Base-by-base conservation (phyloP, 2,329 filamentous ascomycete species). In the Geosmithia putterillii region DNA sequence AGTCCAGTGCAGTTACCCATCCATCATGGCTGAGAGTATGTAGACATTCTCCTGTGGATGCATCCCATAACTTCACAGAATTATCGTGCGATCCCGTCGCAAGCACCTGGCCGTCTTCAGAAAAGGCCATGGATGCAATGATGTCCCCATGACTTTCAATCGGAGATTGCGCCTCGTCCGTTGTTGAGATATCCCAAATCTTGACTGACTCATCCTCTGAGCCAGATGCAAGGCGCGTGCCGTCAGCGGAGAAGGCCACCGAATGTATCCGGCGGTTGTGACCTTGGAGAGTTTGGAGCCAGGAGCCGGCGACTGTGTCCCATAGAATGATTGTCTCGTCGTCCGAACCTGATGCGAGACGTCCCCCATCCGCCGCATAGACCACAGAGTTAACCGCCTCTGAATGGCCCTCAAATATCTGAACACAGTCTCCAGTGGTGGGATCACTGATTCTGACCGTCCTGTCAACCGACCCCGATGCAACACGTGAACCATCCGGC, bases 361-460 rank as follows among this genome's bases (percentile, higher is more conserved):
- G n/a, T n/a, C n/a, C n/a, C n/a, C n/a, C n/a, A n/a, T n/a, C n/a
- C n/a, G n/a, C n/a, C n/a, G n/a, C n/a, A n/a, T n/a, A n/a, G n/a
- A n/a, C n/a, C n/a, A n/a, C n/a, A n/a, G n/a, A n/a, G n/a, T n/a
- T n/a, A n/a, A n/a, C n/a, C n/a, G n/a, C n/a, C n/a, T n/a, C n/a
- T n/a, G n/a, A n/a, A n/a, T n/a, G n/a, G n/a, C n/a, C 44, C 22
- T 46, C 15, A 5, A 51, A 19, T 21, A 40, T 48, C 42, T 43
- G 40, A 15, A 44, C 14, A 36, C 43, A 48, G 17, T 39, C n/a
- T 21, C 47, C 49, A 3, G 43, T 44, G 9, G 42, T 28, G 7
- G 39, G 17, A 40, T 50, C 42, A 49, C 50, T 51, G 35, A 51
- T 42, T 37, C 44, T 48, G 17, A 51, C 22, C 2, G 45, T 48